These are phyloP conservation scores for Claviceps sp. DNA, from an alignment of 2,329 filamentous ascomycete genomes.

Conservation along the genomic window DNA sequence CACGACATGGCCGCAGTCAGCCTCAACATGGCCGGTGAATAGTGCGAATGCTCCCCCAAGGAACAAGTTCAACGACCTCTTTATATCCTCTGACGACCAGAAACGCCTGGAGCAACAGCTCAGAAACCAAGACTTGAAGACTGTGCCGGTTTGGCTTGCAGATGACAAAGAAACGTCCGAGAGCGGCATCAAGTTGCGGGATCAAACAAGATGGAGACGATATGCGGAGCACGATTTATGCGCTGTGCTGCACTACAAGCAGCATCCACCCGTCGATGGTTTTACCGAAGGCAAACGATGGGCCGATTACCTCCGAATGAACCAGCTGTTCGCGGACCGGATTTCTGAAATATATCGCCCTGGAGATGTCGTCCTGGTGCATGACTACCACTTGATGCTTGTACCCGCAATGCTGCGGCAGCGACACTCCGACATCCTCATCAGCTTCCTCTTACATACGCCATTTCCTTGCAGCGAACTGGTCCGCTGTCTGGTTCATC, in stretches of 20 bases:
- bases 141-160: slow-evolving; percentile 76
- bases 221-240: slow-evolving; percentile 88
- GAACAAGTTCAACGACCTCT: slow-evolving; percentile 2
- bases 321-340: slow-evolving; percentile 77
- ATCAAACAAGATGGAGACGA: slow-evolving; percentile 73
- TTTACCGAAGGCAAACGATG: slow-evolving; percentile 66
- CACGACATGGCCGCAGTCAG: background rate
- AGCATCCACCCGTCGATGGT: slow-evolving; percentile 76
- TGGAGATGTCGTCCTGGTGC: slow-evolving; percentile 80
- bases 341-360: slow-evolving; percentile 81
- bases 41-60: background rate
- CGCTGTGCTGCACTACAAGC: slow-evolving; percentile 89
- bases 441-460: slow-evolving; percentile 84
- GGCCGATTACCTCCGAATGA: slow-evolving; percentile 89
- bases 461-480: slow-evolving; percentile 95
- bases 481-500: slow-evolving; percentile 69
- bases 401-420: slow-evolving; percentile 79
- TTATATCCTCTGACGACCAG: slow-evolving; percentile 51
- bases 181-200: slow-evolving; percentile 47
- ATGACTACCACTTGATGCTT: slow-evolving; percentile 87
- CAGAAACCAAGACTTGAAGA: slow-evolving; percentile 57
- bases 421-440: slow-evolving; percentile 73
- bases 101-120: slow-evolving; percentile 60
- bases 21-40: background rate
- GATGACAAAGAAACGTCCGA: slow-evolving; percentile 53